Evolutionary conservation across 1,139 yeast genomes (phyloP), one percentile per base, ranked within the genome.

Genomic region (Citeromyces hawaiiensis): DNA sequence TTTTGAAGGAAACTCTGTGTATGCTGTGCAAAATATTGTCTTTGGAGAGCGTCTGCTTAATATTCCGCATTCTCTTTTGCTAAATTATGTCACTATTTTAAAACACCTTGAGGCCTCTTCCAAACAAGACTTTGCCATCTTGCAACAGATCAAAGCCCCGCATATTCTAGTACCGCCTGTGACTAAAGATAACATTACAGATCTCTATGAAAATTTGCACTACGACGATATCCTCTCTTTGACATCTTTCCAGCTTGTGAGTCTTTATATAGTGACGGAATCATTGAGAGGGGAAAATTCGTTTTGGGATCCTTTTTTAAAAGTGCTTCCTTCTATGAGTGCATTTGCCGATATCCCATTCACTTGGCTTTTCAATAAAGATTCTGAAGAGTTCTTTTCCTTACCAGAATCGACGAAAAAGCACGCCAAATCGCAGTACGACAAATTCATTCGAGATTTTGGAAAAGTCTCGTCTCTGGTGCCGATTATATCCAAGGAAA

Each of bases 1-100:
- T 0, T 59, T 57, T 9, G 67, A 73, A 31, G 94, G 94, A 23
- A 67, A 88, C 56, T 85, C 87, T 46, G 66, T 85, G 29, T 61
- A 66, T 36, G 71, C 76, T 4, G 44, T 42, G 0, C 54, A 54
- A 0, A 38, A 41, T 4, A 52, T 83, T 27, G 47, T 47, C 13
- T 48, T 51, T 8, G 60, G 67, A 37, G 74, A 72, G 42, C 55
- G 58, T 16, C 52, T 83, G 27, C 60, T 81, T 17, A 63, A 68
- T 38, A 69, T 83, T 15, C 81, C 86, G 2, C 75, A 70, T 36
- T 57, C 70, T 0, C 72, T 65, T 48, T 67, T 85, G 42, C 51
- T 85, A 38, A 85, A 83, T 53, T 67, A 67, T 47, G 63, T 71
- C 37, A 71, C 88, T 0, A 71, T 78, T 11, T 37, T 56, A 18